Conservation (phyloP, 441 rosid species). For the Brassica hybrid region DNA sequence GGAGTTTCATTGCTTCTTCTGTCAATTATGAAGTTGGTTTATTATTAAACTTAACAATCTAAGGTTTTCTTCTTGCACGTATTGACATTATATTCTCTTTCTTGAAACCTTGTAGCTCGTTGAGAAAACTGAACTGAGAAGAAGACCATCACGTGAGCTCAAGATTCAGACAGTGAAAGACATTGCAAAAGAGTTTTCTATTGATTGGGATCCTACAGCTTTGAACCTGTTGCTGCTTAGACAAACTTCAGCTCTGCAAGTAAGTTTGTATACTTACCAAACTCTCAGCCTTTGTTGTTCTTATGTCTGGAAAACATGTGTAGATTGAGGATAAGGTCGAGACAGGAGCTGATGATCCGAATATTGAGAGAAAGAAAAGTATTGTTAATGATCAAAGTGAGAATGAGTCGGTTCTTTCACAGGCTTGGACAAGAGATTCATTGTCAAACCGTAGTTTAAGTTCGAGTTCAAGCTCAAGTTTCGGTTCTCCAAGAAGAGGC, state of each 20-base stretch:
- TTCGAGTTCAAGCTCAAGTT: constrained; percentile 39
- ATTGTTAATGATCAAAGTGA: constrained; percentile 42
- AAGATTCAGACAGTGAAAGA: constrained; percentile 66
- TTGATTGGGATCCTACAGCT: constrained; percentile 67
- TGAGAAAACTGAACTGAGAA: constrained; percentile 32
- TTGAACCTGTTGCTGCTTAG: constrained; percentile 57
- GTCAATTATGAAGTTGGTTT: constrained; percentile 38
- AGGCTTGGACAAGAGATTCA: constrained; percentile 47
- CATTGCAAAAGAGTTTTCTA: constrained; percentile 56
- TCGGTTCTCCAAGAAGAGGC: constrained; percentile 53
- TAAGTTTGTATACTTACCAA: constrained; percentile 17
- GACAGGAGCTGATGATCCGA: constrained; percentile 11
- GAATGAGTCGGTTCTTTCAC: constrained; percentile 43
- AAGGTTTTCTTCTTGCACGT: no score
- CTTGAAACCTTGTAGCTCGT: constrained; percentile 31
- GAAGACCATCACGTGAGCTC: constrained; percentile 51
- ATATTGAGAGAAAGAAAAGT: constrained; percentile 7
- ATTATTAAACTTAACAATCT: no score
- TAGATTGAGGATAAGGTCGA: constrained; percentile 34
- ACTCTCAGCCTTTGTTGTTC: constrained; percentile 11
- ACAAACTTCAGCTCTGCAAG: constrained; percentile 42
- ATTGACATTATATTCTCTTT: neutral
- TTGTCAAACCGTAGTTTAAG: constrained; percentile 39
- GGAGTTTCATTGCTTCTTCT: constrained; percentile 46
- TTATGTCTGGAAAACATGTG: neutral